These are phyloP conservation scores for Eimeria mitis DNA, from an alignment of 169 alveolate genomes.

Conservation along the genomic window DNA sequence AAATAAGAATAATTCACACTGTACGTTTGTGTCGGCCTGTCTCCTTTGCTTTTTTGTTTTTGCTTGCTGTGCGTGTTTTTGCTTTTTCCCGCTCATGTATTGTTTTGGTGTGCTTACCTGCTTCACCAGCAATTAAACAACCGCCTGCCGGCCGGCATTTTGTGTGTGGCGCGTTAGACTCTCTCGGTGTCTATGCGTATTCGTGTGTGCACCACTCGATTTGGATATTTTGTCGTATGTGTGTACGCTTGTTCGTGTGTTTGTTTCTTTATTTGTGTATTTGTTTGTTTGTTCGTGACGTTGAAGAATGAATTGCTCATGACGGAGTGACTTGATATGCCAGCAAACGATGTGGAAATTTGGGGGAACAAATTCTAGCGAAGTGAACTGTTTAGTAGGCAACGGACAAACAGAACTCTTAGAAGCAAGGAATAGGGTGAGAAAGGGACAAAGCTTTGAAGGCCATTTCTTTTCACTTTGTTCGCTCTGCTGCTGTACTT, in stretches of 20 bases:
- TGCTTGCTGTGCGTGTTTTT: not conserved
- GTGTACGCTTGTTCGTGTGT: not conserved
- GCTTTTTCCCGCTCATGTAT: not conserved
- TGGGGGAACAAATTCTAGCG: not conserved
- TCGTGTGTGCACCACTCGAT: not conserved
- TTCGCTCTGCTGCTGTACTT: not conserved
- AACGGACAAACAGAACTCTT: not conserved
- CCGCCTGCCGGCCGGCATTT: not conserved
- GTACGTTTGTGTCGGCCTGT: not conserved
- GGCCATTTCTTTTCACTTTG: not conserved
- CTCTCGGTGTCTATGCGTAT: not conserved
- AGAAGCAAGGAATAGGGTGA: not conserved
- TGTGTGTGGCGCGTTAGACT: not conserved
- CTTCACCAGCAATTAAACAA: not conserved
- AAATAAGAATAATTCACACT: slow-evolving; percentile 70
- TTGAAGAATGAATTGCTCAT: not conserved
- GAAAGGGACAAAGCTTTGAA: not conserved
- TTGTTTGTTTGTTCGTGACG: not conserved
- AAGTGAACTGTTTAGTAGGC: too few species aligned
- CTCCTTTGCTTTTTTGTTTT: not conserved
- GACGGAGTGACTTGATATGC: not conserved
- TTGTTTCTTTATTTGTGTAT: too few species aligned
- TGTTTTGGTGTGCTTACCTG: not conserved
- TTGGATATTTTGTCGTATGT: not conserved
- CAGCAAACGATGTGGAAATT: not conserved